Evolutionary conservation across 371 early-diverging fungal genomes (phyloP).

Genomic region (Rhizomucor pusillus): DNA sequence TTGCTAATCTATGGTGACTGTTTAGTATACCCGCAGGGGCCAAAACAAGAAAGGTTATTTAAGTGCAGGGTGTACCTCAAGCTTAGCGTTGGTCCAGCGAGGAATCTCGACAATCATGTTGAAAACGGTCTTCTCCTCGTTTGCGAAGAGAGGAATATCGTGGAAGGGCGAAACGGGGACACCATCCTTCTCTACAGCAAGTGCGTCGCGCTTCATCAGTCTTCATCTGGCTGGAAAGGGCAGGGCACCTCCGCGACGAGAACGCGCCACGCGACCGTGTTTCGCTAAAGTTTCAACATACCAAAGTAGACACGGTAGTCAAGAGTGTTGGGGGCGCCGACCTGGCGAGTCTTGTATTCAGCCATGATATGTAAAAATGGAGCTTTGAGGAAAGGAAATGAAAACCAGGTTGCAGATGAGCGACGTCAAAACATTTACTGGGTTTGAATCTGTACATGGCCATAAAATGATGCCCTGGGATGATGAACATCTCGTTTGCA

Average conservation of each 20-base stretch:
- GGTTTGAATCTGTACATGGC: neutral
- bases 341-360: conserved; percentile 67
- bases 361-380: conserved; percentile 37
- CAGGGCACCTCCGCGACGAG: too few relatives aligned
- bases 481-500: too few relatives aligned
- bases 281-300: conserved; percentile 20
- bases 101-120: conserved; percentile 97
- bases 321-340: conserved; percentile 86
- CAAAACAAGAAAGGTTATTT: neutral
- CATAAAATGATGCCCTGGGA: neutral
- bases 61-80: conserved; percentile 66
- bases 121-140: conserved; percentile 71
- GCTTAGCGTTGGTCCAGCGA: conserved; percentile 96
- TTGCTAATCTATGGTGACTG: conserved; percentile 17
- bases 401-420: neutral
- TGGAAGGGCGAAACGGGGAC: conserved; percentile 88
- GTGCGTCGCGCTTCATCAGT: too few relatives aligned
- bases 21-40: neutral
- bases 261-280: too few relatives aligned
- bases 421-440: conserved; percentile 2
- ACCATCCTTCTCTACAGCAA: conserved; percentile 34
- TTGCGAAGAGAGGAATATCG: conserved; percentile 89
- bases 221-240: too few relatives aligned
- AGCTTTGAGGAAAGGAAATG: conserved; percentile 8
- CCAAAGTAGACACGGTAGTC: conserved; percentile 88